Evolutionary conservation across 805 yeast species (phyloP).

Genomic region (Wickerhamiella slavikovae): DNA sequence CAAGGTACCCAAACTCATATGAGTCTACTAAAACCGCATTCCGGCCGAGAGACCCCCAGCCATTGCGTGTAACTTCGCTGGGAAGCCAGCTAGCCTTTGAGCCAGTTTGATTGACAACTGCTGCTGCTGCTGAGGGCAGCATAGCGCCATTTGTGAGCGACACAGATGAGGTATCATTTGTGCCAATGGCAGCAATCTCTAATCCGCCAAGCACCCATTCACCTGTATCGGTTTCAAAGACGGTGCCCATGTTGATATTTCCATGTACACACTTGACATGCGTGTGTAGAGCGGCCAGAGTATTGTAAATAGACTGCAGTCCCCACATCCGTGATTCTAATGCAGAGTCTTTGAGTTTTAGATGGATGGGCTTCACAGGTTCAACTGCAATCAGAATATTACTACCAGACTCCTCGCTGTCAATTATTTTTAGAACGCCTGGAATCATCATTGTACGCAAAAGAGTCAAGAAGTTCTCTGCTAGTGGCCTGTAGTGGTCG

Average conservation of each 20-base stretch:
- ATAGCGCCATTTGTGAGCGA: slow-evolving; percentile 21
- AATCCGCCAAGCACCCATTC: slow-evolving; percentile 77
- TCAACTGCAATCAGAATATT: slow-evolving; percentile 46
- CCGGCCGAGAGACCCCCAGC: slow-evolving; percentile 21
- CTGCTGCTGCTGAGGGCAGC: slow-evolving; percentile 17
- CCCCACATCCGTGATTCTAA: slow-evolving; percentile 29
- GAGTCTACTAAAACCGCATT: slow-evolving; percentile 29
- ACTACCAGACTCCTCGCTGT: slow-evolving; percentile 41
- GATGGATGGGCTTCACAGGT: slow-evolving; percentile 32
- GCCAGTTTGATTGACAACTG: no score
- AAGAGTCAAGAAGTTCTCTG: slow-evolving; percentile 25
- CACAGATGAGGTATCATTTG: slow-evolving; percentile 23
- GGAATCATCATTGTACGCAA: slow-evolving; percentile 45
- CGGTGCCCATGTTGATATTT: slow-evolving; percentile 31
- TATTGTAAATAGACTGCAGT: slow-evolving; percentile 30
- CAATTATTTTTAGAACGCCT: slow-evolving; percentile 41
- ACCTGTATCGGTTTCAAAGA: slow-evolving; percentile 48
- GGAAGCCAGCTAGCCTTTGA: slow-evolving; percentile 21
- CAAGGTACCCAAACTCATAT: slow-evolving; percentile 37
- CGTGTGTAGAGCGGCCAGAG: slow-evolving; percentile 35
- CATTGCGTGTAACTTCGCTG: slow-evolving; percentile 29
- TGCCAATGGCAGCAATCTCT: slow-evolving; percentile 37
- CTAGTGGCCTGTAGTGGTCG: slow-evolving; percentile 19
- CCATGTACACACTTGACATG: slow-evolving; percentile 44
- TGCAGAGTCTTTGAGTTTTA: slow-evolving; percentile 18